Percentiles rank a stretch among this genome's conserved stretches.
Evolutionary conservation across 2,329 filamentous ascomycete genomes (phyloP).

Genomic region (Saccharata proteae): DNA sequence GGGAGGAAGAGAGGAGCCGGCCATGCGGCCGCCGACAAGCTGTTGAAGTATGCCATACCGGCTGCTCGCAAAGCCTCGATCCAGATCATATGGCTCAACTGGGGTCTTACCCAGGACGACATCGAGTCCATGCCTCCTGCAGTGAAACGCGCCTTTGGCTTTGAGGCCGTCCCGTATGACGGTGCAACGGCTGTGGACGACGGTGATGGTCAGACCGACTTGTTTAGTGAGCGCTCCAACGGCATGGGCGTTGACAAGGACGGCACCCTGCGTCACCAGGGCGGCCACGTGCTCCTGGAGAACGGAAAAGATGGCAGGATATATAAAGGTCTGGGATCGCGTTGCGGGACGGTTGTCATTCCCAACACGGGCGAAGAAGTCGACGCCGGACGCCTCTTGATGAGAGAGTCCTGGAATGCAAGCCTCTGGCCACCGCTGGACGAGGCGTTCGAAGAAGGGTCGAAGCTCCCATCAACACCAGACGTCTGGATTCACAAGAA

Average conservation of each 20-base stretch:
- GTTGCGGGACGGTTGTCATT: slow-evolving; percentile 13
- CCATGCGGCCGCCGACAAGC: slow-evolving; percentile 18
- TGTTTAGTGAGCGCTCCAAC: slow-evolving; percentile 9
- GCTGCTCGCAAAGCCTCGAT: slow-evolving; percentile 28
- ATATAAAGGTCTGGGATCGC: slow-evolving; percentile 22
- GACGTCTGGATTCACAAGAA: slow-evolving; percentile 28
- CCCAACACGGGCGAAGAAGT: slow-evolving; percentile 13
- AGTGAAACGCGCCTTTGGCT: slow-evolving; percentile 27
- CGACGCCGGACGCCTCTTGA: slow-evolving; percentile 24
- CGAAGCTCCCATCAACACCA: slow-evolving; percentile 9
- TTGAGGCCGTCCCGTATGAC: slow-evolving; percentile 15
- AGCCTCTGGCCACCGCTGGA: slow-evolving; percentile 28
- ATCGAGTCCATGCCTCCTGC: slow-evolving; percentile 24
- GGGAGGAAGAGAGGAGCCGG: slow-evolving; percentile 14
- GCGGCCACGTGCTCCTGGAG: slow-evolving; percentile 10
- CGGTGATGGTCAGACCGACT: slow-evolving; percentile 4
- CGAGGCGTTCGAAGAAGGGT: slow-evolving; percentile 16
- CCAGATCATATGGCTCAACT: slow-evolving; percentile 29
- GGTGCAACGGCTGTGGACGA: not conserved
- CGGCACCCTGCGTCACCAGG: slow-evolving; percentile 11
- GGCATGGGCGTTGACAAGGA: slow-evolving; percentile 22
- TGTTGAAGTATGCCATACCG: slow-evolving; percentile 24
- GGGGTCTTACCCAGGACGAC: slow-evolving; percentile 28
- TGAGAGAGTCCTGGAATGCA: slow-evolving; percentile 30
- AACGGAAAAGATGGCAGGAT: slow-evolving; percentile 12